phyloP scores from a whole-genome alignment of 352 stramenopile genomes.

The Peronospora tabacina region DNA sequence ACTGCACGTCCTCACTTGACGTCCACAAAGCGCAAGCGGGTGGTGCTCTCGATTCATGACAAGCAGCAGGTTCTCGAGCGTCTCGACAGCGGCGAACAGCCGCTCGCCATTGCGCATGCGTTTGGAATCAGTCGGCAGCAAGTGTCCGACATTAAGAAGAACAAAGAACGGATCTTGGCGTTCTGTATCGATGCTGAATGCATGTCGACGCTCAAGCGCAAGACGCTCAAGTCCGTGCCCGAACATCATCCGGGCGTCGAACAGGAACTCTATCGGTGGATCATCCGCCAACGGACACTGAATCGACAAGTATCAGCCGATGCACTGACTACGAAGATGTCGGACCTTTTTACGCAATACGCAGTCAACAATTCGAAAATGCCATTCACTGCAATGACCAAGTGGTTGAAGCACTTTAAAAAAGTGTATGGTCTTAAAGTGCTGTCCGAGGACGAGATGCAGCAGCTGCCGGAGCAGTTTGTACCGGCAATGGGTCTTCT shows the following conservation, averaged over 20 bases:
- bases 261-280: slow-evolving; percentile 77
- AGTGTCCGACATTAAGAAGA: slow-evolving; percentile 85
- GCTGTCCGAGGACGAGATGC: slow-evolving; percentile 43
- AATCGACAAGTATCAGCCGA: slow-evolving; percentile 41
- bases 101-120: slow-evolving; percentile 43
- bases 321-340: slow-evolving; percentile 40
- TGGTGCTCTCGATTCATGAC: slow-evolving; percentile 77
- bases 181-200: slow-evolving; percentile 75
- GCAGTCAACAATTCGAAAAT: slow-evolving; percentile 29
- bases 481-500: slow-evolving; percentile 54
- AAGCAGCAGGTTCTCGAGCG: slow-evolving; percentile 79
- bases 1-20: not conserved
- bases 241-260: slow-evolving; percentile 73
- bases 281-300: slow-evolving; percentile 60
- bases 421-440: slow-evolving; percentile 51
- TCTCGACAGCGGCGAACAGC: slow-evolving; percentile 57
- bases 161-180: slow-evolving; percentile 63
- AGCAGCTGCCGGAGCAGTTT: slow-evolving; percentile 45
- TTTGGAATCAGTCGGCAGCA: slow-evolving; percentile 77
- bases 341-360: slow-evolving; percentile 70
- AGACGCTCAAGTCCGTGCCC: slow-evolving; percentile 61
- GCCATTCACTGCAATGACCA: slow-evolving; percentile 38
- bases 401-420: slow-evolving; percentile 68
- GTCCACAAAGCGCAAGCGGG: slow-evolving; percentile 61
- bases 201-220: slow-evolving; percentile 56